These are phyloP conservation scores for Davidsoniella virescens DNA, from an alignment of 2,329 filamentous ascomycete genomes.

Conservation along the genomic window DNA sequence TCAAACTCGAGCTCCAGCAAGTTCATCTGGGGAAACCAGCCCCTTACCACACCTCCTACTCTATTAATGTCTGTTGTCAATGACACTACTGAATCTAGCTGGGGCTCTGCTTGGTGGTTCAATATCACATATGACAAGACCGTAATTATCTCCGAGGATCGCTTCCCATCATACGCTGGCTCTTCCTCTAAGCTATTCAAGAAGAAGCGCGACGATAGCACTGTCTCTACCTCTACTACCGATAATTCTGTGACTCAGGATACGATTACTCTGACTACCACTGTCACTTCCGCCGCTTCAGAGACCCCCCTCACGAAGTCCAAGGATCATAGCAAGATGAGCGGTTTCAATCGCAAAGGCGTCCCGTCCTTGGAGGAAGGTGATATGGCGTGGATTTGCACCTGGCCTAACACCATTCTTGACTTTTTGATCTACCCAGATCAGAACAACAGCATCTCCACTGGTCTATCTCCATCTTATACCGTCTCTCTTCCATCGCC, in stretches of 20 bases:
- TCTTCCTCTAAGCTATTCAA: constrained; percentile 2
- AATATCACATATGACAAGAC: constrained; percentile 38
- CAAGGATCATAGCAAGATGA: constrained; percentile 3
- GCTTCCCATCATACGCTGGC: constrained; percentile 18
- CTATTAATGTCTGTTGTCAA: constrained; percentile 33
- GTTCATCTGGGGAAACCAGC: constrained; percentile 38
- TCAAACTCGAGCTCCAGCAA: constrained; percentile 19
- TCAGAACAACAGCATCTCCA: constrained; percentile 28
- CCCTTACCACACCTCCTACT: constrained; percentile 26
- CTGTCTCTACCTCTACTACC: background rate
- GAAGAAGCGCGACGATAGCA: constrained; percentile 14
- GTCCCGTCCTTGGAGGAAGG: constrained; percentile 23
- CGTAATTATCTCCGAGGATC: constrained; percentile 32
- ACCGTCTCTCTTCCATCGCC: constrained; percentile 10
- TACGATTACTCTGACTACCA: constrained; percentile 7
- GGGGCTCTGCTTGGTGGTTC: constrained; percentile 40
- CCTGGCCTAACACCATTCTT: constrained; percentile 37
- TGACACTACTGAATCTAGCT: constrained; percentile 30
- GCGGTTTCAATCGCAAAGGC: constrained; percentile 24
- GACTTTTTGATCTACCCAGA: constrained; percentile 41
- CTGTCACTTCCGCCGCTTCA: constrained; percentile 2
- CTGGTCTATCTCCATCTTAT: constrained; percentile 7
- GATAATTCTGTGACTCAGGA: constrained; percentile 15
- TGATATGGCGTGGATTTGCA: constrained; percentile 42
- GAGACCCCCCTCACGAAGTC: constrained; percentile 5